Percentiles rank a stretch among this genome's conserved stretches.
Conservation (phyloP, 2,329 filamentous ascomycete genomes). For the Trichoderma afroharzianum region DNA sequence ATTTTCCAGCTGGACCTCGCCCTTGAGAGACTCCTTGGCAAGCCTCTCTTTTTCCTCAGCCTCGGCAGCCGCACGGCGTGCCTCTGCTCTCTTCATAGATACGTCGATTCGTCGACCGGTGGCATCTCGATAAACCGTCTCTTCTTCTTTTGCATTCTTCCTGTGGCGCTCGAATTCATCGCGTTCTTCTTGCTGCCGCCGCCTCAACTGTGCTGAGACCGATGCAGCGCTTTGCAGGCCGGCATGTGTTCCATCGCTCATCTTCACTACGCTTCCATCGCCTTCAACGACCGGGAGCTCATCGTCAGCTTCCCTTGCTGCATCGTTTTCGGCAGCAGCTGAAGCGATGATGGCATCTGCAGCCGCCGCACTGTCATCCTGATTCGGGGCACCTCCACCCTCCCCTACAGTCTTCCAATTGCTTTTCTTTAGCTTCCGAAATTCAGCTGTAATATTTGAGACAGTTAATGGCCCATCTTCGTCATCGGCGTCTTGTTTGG, state of each 20-base stretch:
- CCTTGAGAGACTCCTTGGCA: conserved; percentile 68
- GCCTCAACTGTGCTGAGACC: conserved; percentile 65
- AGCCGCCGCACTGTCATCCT: conserved; percentile 47
- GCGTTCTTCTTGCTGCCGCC: conserved; percentile 63
- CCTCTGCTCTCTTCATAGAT: conserved; percentile 83
- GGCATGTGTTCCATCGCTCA: conserved; percentile 84
- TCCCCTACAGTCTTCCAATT: conserved; percentile 71
- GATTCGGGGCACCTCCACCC: conserved; percentile 28
- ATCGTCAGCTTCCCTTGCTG: conserved; percentile 45
- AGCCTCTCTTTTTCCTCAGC: conserved; percentile 69
- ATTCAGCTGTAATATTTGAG: conserved; percentile 54
- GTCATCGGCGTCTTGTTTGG: conserved; percentile 48
- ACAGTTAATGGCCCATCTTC: conserved; percentile 51
- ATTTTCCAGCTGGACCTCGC: conserved; percentile 76
- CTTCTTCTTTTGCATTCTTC: conserved; percentile 53
- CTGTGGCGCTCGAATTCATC: conserved; percentile 44
- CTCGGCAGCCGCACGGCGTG: conserved; percentile 60
- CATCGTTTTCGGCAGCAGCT: conserved; percentile 63
- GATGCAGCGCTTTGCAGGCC: conserved; percentile 82
- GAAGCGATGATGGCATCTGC: conserved; percentile 74
- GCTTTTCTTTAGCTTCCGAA: conserved; percentile 73
- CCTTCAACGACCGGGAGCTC: conserved; percentile 46
- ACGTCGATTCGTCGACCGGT: conserved; percentile 93
- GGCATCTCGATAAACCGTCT: conserved; percentile 94
- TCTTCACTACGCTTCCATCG: conserved; percentile 54